Evolutionary conservation across 164 flowering plant genomes (phyloP), one percentile per base, ranked within the genome.

Genomic region (Vitis labrusca): DNA sequence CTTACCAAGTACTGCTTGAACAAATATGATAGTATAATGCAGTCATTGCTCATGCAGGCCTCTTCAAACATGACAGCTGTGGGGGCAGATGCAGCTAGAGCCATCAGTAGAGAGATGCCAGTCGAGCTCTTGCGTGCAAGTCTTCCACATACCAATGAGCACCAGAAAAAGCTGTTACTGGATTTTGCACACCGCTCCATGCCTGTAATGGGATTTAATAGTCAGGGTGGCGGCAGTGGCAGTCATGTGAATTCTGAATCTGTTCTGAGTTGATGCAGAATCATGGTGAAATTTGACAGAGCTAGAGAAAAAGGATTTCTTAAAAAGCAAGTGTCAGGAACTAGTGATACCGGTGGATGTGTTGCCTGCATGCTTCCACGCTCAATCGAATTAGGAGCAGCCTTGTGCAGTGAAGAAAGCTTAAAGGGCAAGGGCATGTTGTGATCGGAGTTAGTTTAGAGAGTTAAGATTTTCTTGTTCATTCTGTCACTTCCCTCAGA

Each of bases 1-100:
- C 86, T 88, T 49, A 86, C 89, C 2, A 85, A 84, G 79, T 84
- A 85, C 66, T 86, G 93, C 60, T 52, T 85, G 17, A 81, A 78
- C 19, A 88, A 86, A 63, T 85, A 85, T 63, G 89, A 88, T 10
- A 75, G 82, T 13, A 76, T 84, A 0, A 71, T 76, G 76, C 88
- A 83, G 58, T 83, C 85, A 3, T 10, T 75, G 63, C 60, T 73
- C n/a, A n/a, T 47, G 23, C 79, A 76, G 29, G 68, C 59, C 37
- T 65, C 73, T 49, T 59, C 64, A n/a, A 70, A 54, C 53, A 55
- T 69, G 47, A 72, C 76, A 29, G 72, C 50, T 49, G 64, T 73
- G 52, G 85, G 76, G 17, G 15, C 83, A 48, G 86, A 83, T 58
- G 78, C 79, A 23, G 82, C 79, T 10, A 76, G 65, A 62, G 83